Conservation (phyloP, 2,329 filamentous ascomycete species). For the Colletotrichum sp. region DNA sequence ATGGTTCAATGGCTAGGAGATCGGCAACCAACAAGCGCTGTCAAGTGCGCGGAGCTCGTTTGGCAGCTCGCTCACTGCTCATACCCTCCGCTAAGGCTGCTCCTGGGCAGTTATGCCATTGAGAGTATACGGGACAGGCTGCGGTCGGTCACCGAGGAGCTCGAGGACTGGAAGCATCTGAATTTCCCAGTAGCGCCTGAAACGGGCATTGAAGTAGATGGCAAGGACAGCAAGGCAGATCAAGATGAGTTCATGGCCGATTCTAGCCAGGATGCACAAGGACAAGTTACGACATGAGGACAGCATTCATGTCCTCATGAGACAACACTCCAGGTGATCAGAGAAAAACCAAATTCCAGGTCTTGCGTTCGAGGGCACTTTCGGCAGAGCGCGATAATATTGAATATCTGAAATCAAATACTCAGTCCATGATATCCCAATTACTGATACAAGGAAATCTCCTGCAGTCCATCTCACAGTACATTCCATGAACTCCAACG, state of each 20-base stretch:
- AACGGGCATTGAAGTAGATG: not conserved
- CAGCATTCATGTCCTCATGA: not conserved
- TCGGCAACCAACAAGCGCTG: constrained; percentile 87
- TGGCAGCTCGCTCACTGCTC: constrained; percentile 95
- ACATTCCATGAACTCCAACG: not conserved
- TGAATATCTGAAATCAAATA: not conserved
- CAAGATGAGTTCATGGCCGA: constrained; percentile 11
- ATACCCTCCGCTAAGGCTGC: constrained; percentile 84
- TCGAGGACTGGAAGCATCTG: constrained; percentile 90
- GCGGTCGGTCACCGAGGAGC: constrained; percentile 90
- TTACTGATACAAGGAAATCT: not conserved
- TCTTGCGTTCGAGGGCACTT: not conserved
- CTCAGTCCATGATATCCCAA: not conserved
- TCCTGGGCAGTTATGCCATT: constrained; percentile 93
- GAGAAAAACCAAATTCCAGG: not conserved
- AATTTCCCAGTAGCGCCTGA: constrained; percentile 64
- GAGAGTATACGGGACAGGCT: constrained; percentile 93
- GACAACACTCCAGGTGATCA: not conserved
- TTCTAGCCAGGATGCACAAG: not conserved
- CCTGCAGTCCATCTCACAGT: not conserved
- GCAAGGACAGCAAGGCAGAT: constrained; percentile 6
- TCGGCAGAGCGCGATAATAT: not conserved
- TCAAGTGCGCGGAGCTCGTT: constrained; percentile 90
- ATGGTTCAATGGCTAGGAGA: constrained; percentile 96
- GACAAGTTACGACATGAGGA: not conserved